These are phyloP conservation scores for Hippophae gyantsensis DNA, from an alignment of 306 rosid genomes.

Conservation along the genomic window DNA sequence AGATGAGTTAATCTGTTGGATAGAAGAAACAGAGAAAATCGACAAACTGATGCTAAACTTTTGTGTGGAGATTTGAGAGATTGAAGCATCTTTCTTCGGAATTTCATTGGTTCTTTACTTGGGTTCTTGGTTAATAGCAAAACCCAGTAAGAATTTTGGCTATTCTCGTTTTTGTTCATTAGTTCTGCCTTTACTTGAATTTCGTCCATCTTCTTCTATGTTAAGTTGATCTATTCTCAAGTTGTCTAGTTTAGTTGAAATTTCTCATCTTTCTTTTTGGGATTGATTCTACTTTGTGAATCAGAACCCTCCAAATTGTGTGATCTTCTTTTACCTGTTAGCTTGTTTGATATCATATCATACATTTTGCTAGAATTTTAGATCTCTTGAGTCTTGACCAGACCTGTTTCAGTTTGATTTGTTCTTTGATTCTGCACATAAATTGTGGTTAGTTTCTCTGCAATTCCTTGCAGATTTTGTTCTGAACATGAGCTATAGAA, in stretches of 20 bases:
- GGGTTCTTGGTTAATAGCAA: conserved; percentile 31
- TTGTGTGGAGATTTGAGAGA: conserved; percentile 7
- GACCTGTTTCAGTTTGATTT: neutral
- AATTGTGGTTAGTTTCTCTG: neutral
- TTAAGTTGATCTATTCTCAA: conserved; percentile 18
- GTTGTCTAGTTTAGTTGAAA: conserved; percentile 14
- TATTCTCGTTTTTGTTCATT: conserved; percentile 14
- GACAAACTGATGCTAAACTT: neutral
- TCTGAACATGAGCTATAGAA: conserved; percentile 1
- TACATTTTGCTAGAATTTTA: conserved; percentile 2
- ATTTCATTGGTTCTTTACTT: conserved; percentile 29
- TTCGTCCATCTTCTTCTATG: conserved; percentile 1
- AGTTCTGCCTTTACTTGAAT: conserved; percentile 17
- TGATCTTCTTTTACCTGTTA: neutral
- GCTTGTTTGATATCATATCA: conserved; percentile 10
- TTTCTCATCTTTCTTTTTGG: conserved; percentile 13
- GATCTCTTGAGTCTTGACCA: neutral
- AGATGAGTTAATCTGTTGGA: neutral
- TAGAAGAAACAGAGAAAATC: conserved; percentile 12
- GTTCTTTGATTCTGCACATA: neutral
- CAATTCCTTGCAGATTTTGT: conserved; percentile 5
- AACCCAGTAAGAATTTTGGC: conserved; percentile 38
- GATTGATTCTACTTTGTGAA: conserved; percentile 10
- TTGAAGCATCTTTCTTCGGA: conserved; percentile 32
- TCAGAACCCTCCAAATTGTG: conserved; percentile 6